phyloP scores from a whole-genome alignment of 805 yeast genomes.

The Isabelozyma rhagii region DNA sequence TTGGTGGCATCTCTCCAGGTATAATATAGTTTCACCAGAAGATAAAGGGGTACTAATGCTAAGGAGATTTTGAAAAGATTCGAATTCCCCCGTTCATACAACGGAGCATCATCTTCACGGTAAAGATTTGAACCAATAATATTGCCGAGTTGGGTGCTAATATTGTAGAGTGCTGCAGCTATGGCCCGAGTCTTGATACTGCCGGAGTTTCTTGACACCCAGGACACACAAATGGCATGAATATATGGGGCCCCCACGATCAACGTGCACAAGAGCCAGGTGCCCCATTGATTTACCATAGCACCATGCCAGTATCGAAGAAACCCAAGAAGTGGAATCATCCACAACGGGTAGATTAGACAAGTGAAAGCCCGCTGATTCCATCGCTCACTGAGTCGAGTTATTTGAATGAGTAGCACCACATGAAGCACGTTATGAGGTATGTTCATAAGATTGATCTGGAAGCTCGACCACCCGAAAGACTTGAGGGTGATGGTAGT shows the following conservation, averaged over 20 bases:
- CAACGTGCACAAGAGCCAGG: conserved; percentile 33
- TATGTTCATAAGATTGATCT: conserved; percentile 48
- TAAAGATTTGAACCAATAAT: conserved; percentile 24
- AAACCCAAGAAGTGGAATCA: conserved; percentile 28
- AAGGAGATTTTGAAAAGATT: conserved; percentile 17
- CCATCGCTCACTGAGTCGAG: conserved; percentile 18
- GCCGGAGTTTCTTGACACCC: conserved; percentile 26
- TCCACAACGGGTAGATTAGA: conserved; percentile 25
- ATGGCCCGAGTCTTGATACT: conserved; percentile 24
- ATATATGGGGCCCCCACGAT: conserved; percentile 16
- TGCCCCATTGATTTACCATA: conserved; percentile 38
- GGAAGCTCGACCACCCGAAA: conserved; percentile 31
- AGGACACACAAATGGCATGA: conserved; percentile 26
- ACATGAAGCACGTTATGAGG: conserved; percentile 38
- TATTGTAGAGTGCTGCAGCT: conserved; percentile 25
- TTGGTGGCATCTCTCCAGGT: conserved; percentile 15
- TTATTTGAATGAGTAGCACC: conserved; percentile 13
- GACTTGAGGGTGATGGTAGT: conserved; percentile 46
- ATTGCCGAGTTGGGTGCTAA: conserved; percentile 21
- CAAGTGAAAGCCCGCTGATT: conserved; percentile 19
- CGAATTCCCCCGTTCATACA: conserved; percentile 23
- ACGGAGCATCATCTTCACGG: conserved; percentile 23
- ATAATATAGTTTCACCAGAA: conserved; percentile 19
- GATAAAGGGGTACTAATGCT: conserved; percentile 16
- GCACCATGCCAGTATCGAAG: conserved; percentile 42